Evolutionary conservation across 2,329 filamentous ascomycete genomes (phyloP), one percentile per base, ranked within the genome.

Genomic region (Macrophomina pseudophaseolina): DNA sequence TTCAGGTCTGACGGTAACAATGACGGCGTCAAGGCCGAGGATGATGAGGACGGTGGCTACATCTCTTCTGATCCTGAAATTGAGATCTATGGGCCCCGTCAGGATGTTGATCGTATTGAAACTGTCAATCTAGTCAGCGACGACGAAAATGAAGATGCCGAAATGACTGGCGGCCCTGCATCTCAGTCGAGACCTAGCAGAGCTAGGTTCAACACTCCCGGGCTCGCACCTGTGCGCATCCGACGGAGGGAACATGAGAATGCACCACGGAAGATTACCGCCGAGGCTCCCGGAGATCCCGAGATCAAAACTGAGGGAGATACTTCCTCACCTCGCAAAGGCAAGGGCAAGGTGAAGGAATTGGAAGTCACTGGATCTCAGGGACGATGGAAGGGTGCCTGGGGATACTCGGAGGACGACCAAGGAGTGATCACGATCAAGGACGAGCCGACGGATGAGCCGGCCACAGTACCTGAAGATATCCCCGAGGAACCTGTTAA

Each of bases 171-270:
- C 72, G 70, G 69, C 71, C 42, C 68, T 71, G 33, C 68, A 51
- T n/a, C 70, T 51, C 11, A 67, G 66, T 49, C 42, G 9, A 62
- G 58, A 35, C 54, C 60, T 64, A 14, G 59, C 64, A 52, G 33
- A 16, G 35, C 44, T n/a, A 33, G 54, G 16, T 28, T 46, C 56
- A 54, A 62, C 40, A 63, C 62, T 44, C 53, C 71, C 51, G 78
- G 76, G 1, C 75, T 85, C 51, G 76, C 80, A 56, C 87, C 87
- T 5, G 80, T 88, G 51, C 83, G 87, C n/a, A 80, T 88, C 56
- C 80, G 81, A 65, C 80, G 86, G 68, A 81, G 83, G 70, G 83
- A 85, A 68, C 86, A 88, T 71, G 80, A 84, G 69, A 85, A 87
- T 58, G 80, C 85, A 35, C 78, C 80, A 1, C 75, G 86, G 32